Evolutionary conservation across 2,329 filamentous ascomycete genomes (phyloP), one percentile per base, ranked within the genome.

Genomic region (Daldinia sp.): DNA sequence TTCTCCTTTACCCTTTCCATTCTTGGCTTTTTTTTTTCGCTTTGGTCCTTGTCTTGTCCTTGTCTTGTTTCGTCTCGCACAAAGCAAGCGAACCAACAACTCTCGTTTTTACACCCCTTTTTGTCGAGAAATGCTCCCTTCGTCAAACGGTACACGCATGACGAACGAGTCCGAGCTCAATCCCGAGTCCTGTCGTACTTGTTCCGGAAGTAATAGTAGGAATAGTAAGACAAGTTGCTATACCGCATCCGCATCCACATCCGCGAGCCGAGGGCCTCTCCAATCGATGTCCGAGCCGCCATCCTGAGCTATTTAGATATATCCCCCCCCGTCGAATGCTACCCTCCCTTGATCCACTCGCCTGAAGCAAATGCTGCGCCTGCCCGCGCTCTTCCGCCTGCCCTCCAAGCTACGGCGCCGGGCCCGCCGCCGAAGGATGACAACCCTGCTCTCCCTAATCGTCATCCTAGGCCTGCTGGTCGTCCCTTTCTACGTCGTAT

Each of bases 401-500:
- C 85, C 85, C 63, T 81, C 80, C 66, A 83, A 82, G 77, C 79
- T 87, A 70, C 83, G 83, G 73, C 84, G 85, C 63, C 83, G 82
- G 69, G 84, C 83, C 61, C 81, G 85, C 64, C 83, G 85, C 58
- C 84, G 83, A 73, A 82, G 85, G 70, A 85, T 87, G 83, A 79
- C 82, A 37, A 86, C 83, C 47, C 79, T 86, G 39, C 68, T 82
- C 59, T 67, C 75, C 23, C 77, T 87, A 55, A 61, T 80, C 17
- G 74, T 75, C 72, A 60, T 76, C 41, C n/a, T 74, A n/a, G 55
- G 77, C 17, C 60, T 79, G 30, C 62, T 74, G 30, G 50, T 80
- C 19, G 55, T 77, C 6, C 78, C 81, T 52, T 78, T 90, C 67
- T 95, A 93, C 79, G 76, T 86, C 66, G 81, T 96, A 70, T 96